Conservation (phyloP, 441 rosid species). For the Adansonia gregorii region DNA sequence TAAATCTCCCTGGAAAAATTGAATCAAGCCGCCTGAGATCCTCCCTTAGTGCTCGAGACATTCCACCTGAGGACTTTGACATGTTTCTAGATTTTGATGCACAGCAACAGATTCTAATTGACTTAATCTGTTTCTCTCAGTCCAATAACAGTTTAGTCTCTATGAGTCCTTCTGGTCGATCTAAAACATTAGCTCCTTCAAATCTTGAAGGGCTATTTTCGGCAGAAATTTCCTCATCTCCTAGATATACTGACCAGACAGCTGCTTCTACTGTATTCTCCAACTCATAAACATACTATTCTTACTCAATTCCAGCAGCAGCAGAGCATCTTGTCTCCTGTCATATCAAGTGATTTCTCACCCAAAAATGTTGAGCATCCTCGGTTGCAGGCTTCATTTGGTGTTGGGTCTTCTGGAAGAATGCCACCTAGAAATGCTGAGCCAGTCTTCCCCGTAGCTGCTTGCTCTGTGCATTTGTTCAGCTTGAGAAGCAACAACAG, state of each 20-base stretch:
- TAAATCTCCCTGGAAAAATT: conserved; percentile 58
- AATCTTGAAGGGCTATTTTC: conserved; percentile 62
- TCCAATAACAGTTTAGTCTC: conserved; percentile 24
- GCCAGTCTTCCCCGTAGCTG: conserved; percentile 54
- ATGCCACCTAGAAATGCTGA: conserved; percentile 60
- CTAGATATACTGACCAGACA: conserved; percentile 51
- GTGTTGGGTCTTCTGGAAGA: conserved; percentile 57
- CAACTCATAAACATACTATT: conserved; percentile 50
- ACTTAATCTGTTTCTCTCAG: conserved; percentile 44
- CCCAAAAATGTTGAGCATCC: conserved; percentile 51
- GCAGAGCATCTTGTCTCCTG: conserved; percentile 53
- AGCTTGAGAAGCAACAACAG: conserved; percentile 53
- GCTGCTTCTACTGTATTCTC: conserved; percentile 43
- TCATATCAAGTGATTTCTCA: conserved; percentile 52
- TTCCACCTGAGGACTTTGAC: conserved; percentile 40
- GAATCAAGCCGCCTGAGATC: conserved; percentile 70
- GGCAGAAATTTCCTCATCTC: conserved; percentile 51
- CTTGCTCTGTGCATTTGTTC: conserved; percentile 47
- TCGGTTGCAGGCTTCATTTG: conserved; percentile 45
- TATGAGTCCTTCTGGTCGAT: conserved; percentile 40
- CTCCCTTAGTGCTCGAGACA: conserved; percentile 57
- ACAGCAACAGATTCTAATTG: conserved; percentile 52
- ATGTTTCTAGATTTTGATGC: conserved; percentile 48
- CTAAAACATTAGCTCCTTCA: conserved; percentile 48
- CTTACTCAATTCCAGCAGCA: conserved; percentile 53